Conservation (phyloP, 106 monocot species). For the Allium cepa region DNA sequence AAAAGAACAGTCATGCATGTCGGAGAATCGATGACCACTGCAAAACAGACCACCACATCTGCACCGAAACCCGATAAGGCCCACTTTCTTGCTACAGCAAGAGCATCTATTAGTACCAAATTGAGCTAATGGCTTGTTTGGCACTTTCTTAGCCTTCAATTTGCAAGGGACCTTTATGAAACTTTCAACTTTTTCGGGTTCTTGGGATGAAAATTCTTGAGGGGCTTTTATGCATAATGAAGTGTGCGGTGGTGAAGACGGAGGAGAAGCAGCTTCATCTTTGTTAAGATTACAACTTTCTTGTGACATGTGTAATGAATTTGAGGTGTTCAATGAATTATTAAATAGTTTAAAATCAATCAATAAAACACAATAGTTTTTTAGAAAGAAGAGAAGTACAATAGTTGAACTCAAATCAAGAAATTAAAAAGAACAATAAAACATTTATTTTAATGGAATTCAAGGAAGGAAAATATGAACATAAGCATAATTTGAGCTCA, state of each 20-base stretch:
- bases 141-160: constrained; percentile 2
- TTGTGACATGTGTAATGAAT: constrained; percentile 44
- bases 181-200: constrained; percentile 7
- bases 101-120: constrained; percentile 39
- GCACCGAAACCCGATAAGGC: constrained; percentile 84
- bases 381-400: neutral
- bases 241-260: constrained; percentile 11
- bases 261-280: constrained; percentile 61
- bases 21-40: constrained; percentile 59
- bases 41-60: constrained; percentile 88
- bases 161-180: neutral
- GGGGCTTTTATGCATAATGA: constrained; percentile 36
- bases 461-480: constrained; percentile 1
- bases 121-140: constrained; percentile 9
- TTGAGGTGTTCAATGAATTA: constrained; percentile 2
- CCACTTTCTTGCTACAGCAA: constrained; percentile 62
- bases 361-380: neutral
- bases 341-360: neutral
- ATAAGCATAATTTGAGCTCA: neutral
- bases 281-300: constrained; percentile 83
- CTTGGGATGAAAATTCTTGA: constrained; percentile 19
- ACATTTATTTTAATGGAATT: neutral
- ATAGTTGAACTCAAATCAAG: neutral
- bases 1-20: constrained; percentile 70
- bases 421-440: neutral